Evolutionary conservation across 1,139 yeast species (phyloP).

Genomic region (Candida sanyaensis): DNA sequence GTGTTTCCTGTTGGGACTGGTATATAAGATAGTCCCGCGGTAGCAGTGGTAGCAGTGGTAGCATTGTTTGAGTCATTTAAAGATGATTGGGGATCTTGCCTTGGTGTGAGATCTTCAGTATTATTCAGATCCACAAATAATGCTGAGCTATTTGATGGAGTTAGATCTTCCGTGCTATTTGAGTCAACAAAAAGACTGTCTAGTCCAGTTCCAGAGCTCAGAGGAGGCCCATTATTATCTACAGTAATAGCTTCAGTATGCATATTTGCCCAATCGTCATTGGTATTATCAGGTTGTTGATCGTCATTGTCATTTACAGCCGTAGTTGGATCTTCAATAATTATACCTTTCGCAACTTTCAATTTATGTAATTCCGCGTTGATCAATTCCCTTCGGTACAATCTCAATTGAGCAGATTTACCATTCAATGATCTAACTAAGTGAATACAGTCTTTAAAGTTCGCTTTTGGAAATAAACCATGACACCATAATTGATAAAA

Average conservation of each 20-base stretch:
- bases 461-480: conserved; percentile 75
- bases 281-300: conserved; percentile 23
- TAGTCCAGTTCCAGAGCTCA: not conserved
- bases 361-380: conserved; percentile 36
- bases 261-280: conserved; percentile 10
- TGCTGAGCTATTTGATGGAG: not conserved
- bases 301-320: not conserved
- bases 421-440: conserved; percentile 35
- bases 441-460: conserved; percentile 60
- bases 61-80: too few relatives aligned
- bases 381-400: conserved; percentile 39
- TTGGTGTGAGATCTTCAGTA: not conserved
- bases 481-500: conserved; percentile 89
- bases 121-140: not conserved
- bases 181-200: conserved; percentile 5
- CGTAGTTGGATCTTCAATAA: conserved; percentile 17
- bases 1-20: conserved; percentile 10
- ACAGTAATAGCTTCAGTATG: not conserved
- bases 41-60: not conserved
- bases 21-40: not conserved
- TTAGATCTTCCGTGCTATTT: not conserved
- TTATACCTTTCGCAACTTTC: conserved; percentile 34
- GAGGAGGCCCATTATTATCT: not conserved
- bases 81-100: not conserved
- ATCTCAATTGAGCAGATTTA: conserved; percentile 32